Evolutionary conservation across 176 grass and related monocot genomes (phyloP), one percentile per base, ranked within the genome.

Genomic region (Bonia amplexicaulis): DNA sequence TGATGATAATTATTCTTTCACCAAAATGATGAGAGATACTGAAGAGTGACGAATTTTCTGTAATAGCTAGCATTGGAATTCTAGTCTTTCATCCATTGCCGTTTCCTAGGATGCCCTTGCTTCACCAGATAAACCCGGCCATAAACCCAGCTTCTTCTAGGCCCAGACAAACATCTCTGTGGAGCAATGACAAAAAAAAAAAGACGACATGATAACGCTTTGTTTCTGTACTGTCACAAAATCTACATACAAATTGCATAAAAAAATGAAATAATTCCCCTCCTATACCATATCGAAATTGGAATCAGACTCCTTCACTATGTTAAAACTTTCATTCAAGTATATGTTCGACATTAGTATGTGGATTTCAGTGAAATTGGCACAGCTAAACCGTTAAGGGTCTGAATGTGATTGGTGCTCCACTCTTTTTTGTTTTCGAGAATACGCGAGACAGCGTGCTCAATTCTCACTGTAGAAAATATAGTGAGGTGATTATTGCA

Each of bases 61-160:
- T 44, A 41, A 19, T 16, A 83, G 17, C 60, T 78, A 61, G 0
- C 27, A 27, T 6, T 29, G 16, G 3, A n/a, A 35, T 17, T 67
- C 55, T 65, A 90, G 17, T 89, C 73, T 71, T 80, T 86, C 49
- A 89, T 80, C 74, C 74, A 63, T 83, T 59, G 89, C 12, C 61
- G 69, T 83, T 78, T 92, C 69, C 37, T 81, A 26, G 57, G 63
- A 78, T 88, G 80, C 9, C 87, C 83, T 80, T 76, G 90, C 69
- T 80, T 90, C 49, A 89, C 91, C 82, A 96, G 78, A 84, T 99
- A 99, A 81, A 96, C 88, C 8, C 96, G 86, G 49, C 96, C 96
- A 13, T 99, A 96, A 78, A 99, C 93, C 88, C 96, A 99, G 29
- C 46, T 88, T 74, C 88, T 92, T 78, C 88, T 80, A 63, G 93